Conservation (phyloP, 164 flowering plant genomes). For the Stephania yunnanensis region DNA sequence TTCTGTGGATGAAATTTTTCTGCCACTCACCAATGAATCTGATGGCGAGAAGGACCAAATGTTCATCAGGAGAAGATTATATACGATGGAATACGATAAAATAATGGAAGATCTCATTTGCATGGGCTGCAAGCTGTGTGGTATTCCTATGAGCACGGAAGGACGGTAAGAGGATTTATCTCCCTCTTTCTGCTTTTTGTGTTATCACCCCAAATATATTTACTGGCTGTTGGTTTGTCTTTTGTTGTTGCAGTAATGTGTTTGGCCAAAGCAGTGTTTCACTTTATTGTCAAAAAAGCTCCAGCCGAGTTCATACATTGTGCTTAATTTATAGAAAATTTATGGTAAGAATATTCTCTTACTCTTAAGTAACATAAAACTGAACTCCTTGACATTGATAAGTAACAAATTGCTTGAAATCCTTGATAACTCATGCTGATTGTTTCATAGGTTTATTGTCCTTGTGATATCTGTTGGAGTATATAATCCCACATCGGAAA, state of each 20-base stretch:
- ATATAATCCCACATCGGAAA: too few species aligned
- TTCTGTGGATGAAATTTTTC: slow-evolving; percentile 55
- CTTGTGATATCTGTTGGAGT: too few species aligned
- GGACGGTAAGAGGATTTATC: slow-evolving; percentile 23
- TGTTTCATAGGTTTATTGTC: not conserved
- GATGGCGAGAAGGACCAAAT: slow-evolving; percentile 39
- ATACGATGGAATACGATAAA: slow-evolving; percentile 15
- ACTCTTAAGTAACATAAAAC: not conserved
- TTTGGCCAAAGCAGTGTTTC: slow-evolving; percentile 21
- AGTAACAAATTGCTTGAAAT: too few species aligned
- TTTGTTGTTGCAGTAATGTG: slow-evolving; percentile 26
- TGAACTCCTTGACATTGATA: too few species aligned
- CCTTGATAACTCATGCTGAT: too few species aligned
- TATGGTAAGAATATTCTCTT: slow-evolving; percentile 38
- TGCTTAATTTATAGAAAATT: slow-evolving; percentile 61
- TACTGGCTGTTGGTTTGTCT: slow-evolving; percentile 4
- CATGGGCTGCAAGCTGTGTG: slow-evolving; percentile 67
- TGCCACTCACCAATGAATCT: slow-evolving; percentile 30
- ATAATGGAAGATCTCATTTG: slow-evolving; percentile 64
- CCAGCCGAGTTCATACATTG: slow-evolving; percentile 39
- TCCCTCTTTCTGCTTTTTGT: not conserved
- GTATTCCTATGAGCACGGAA: slow-evolving; percentile 39
- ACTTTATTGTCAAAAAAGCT: slow-evolving; percentile 45
- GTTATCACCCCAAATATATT: not conserved
- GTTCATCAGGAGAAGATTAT: slow-evolving; percentile 57